phyloP scores from a whole-genome alignment of 306 rosid genomes.

The Prunus armeniaca region DNA sequence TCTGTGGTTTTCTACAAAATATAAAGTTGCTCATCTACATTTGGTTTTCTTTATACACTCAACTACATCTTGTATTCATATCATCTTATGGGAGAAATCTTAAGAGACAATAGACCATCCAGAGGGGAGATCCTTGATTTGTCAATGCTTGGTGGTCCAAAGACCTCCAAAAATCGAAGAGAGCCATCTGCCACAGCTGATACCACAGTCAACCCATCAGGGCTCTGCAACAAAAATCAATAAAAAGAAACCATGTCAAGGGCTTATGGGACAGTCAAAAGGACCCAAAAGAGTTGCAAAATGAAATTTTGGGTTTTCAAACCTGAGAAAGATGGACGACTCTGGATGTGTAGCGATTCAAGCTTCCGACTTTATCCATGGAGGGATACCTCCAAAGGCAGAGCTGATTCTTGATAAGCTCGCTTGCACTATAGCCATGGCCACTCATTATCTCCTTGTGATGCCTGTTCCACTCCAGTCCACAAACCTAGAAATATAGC shows the following conservation, averaged over 20 bases:
- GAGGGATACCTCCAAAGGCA: conserved; percentile 76
- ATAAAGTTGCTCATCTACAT: not conserved
- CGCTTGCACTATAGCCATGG: conserved; percentile 54
- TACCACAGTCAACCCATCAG: conserved; percentile 68
- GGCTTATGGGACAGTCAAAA: not conserved
- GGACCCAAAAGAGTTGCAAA: not conserved
- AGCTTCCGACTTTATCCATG: conserved; percentile 54
- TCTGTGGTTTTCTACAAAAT: not conserved
- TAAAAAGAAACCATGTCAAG: conserved; percentile 1
- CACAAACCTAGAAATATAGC: conserved; percentile 55
- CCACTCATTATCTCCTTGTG: conserved; percentile 75
- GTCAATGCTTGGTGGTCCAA: conserved; percentile 51
- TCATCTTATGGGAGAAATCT: conserved; percentile 63
- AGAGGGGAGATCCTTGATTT: conserved; percentile 34
- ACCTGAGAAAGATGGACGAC: conserved; percentile 73
- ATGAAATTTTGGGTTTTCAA: not conserved
- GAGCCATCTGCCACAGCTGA: conserved; percentile 77
- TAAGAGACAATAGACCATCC: conserved; percentile 48
- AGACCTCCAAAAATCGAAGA: conserved; percentile 69
- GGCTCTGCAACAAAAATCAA: conserved; percentile 51
- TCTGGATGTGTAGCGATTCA: conserved; percentile 53
- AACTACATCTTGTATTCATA: not conserved
- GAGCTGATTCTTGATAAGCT: conserved; percentile 43
- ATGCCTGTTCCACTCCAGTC: conserved; percentile 79
- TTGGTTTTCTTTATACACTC: not conserved